Evolutionary conservation across 345 rosid species (phyloP).

Genomic region (Eucalyptus curtisii): DNA sequence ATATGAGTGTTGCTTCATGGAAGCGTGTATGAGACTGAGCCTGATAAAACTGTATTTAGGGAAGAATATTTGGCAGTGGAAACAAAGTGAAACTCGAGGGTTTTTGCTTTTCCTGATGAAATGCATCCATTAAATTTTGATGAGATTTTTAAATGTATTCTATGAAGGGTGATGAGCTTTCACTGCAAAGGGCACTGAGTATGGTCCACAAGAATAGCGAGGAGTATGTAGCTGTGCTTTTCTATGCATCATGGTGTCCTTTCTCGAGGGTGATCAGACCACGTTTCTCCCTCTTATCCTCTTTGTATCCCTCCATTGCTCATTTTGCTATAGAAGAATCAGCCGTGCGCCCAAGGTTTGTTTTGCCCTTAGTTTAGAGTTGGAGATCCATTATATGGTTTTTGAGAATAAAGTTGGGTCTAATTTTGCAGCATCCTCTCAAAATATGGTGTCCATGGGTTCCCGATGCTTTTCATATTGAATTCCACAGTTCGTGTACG

Average conservation of each 20-base stretch:
- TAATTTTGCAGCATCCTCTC: constrained; percentile 65
- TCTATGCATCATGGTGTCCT: constrained; percentile 96
- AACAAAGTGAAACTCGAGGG: neutral
- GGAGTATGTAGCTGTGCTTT: constrained; percentile 70
- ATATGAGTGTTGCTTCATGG: neutral
- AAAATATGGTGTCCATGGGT: constrained; percentile 93
- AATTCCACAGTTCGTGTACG: constrained; percentile 66
- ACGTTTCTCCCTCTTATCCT: constrained; percentile 49
- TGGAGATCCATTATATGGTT: neutral
- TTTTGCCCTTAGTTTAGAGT: neutral
- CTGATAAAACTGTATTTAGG: neutral
- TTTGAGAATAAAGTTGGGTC: neutral
- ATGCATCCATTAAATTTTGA: neutral
- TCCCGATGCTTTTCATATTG: constrained; percentile 72
- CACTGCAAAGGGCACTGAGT: constrained; percentile 55
- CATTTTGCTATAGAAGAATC: constrained; percentile 85
- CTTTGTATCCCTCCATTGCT: constrained; percentile 50
- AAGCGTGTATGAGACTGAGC: neutral
- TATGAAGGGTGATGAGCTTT: constrained; percentile 77
- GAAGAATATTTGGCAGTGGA: neutral
- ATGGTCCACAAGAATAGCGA: constrained; percentile 46
- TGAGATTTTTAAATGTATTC: neutral
- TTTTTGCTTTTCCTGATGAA: neutral
- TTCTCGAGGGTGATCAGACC: constrained; percentile 76
- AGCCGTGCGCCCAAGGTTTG: constrained; percentile 76